These are phyloP conservation scores for Saccharum officinarum DNA, from an alignment of 176 grass and related monocot species.

Conservation along the genomic window DNA sequence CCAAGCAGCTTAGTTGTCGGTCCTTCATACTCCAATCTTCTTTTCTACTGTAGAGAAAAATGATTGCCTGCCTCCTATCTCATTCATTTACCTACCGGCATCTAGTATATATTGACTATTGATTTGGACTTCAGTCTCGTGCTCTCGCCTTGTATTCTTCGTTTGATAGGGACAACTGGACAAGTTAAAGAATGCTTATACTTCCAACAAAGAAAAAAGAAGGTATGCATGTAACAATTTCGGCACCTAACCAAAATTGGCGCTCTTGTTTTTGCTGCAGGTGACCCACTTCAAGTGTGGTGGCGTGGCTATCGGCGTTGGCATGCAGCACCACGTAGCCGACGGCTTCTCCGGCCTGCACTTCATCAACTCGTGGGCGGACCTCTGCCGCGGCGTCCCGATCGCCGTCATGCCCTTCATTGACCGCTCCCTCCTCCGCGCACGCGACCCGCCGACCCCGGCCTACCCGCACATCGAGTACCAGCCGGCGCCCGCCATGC, in stretches of 20 bases:
- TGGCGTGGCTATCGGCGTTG: slow-evolving; percentile 76
- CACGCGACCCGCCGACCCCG: slow-evolving; percentile 58
- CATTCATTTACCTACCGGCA: slow-evolving; percentile 1
- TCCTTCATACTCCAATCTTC: not conserved
- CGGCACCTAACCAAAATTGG: not conserved
- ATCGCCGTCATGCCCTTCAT: slow-evolving; percentile 73
- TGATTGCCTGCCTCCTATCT: not conserved
- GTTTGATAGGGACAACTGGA: not conserved
- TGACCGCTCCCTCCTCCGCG: slow-evolving; percentile 75
- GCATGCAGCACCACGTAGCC: slow-evolving; percentile 93
- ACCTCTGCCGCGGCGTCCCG: slow-evolving; percentile 65
- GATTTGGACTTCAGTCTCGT: not conserved
- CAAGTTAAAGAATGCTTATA: not conserved
- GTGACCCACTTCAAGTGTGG: slow-evolving; percentile 94
- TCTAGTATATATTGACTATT: not conserved
- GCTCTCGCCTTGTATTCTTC: not conserved
- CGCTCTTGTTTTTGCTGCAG: slow-evolving; percentile 43
- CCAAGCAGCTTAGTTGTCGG: not conserved
- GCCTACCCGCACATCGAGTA: slow-evolving; percentile 79
- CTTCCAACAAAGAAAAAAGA: not conserved
- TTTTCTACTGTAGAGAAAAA: not conserved
- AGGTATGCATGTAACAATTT: not conserved
- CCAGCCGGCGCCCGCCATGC: slow-evolving; percentile 79
- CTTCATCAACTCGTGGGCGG: slow-evolving; percentile 96
- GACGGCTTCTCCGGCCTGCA: slow-evolving; percentile 89